phyloP scores from a whole-genome alignment of 164 flowering plant species.

The Liquidambar formosana region DNA sequence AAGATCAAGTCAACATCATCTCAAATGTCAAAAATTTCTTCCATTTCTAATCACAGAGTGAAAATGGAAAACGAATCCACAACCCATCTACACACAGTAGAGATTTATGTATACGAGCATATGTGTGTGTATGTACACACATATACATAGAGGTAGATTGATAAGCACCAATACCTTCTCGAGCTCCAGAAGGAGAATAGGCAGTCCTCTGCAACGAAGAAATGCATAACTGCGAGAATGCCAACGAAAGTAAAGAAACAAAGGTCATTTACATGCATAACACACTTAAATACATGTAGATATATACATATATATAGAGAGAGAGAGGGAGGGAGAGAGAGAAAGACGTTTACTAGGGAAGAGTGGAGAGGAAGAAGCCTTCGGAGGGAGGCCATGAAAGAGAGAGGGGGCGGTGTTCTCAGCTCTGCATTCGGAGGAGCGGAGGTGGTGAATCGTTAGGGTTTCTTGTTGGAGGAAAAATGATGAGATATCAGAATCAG shows the following conservation, averaged over 20 bases:
- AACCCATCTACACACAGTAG: too few relatives aligned
- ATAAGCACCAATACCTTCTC: conserved; percentile 17
- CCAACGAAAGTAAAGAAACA: too few relatives aligned
- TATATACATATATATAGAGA: background rate
- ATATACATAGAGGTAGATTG: too few relatives aligned
- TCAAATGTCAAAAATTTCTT: too few relatives aligned
- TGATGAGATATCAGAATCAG: too few relatives aligned
- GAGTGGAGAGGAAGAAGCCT: conserved; percentile 24
- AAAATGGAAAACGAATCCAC: too few relatives aligned
- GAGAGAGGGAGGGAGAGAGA: conserved; percentile 9
- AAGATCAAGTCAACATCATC: background rate
- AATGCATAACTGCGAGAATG: background rate
- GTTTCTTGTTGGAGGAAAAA: too few relatives aligned
- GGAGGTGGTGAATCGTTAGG: too few relatives aligned
- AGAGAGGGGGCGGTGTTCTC: background rate
- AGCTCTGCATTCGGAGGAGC: conserved; percentile 2
- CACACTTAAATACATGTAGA: background rate
- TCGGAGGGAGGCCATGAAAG: conserved; percentile 32
- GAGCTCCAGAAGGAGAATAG: conserved; percentile 15
- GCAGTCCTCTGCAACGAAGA: conserved; percentile 23
- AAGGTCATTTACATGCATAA: too few relatives aligned
- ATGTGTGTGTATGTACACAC: too few relatives aligned
- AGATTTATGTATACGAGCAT: too few relatives aligned
- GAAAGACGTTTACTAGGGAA: conserved; percentile 9
- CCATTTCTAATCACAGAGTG: too few relatives aligned